Evolutionary conservation across 768 basidiomycete genomes (phyloP).

Genomic region (Royoungia palumana): DNA sequence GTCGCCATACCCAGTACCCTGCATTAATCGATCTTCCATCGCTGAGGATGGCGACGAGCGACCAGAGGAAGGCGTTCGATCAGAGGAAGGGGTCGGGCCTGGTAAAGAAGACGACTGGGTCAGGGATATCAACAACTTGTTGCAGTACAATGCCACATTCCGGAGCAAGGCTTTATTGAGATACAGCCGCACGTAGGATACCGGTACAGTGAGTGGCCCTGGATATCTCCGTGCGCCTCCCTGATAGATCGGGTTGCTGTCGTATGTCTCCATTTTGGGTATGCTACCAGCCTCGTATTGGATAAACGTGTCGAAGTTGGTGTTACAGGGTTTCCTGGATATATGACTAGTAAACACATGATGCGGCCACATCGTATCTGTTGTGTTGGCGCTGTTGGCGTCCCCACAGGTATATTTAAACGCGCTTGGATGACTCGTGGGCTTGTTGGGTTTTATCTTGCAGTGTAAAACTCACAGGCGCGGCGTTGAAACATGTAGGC

Average conservation of each 20-base stretch:
- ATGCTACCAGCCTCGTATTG: not conserved
- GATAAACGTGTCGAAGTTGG: not conserved
- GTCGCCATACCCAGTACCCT: constrained; percentile 88
- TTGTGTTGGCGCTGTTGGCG: constrained; percentile 3
- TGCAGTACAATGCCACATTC: constrained; percentile 95
- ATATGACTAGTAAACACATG: not conserved
- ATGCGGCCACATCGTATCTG: constrained; percentile 3
- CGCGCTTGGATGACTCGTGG: not conserved
- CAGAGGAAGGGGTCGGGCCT: constrained; percentile 65
- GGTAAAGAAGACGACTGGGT: constrained; percentile 94
- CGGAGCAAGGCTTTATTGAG: constrained; percentile 81
- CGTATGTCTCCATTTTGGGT: not conserved
- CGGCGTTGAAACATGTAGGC: no score
- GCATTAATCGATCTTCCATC: constrained; percentile 84
- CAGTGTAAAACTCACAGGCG: no score
- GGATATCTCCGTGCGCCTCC: not conserved
- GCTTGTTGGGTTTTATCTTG: no score
- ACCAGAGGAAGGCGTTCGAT: constrained; percentile 53
- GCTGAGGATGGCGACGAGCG: constrained; percentile 44
- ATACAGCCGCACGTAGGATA: constrained; percentile 51
- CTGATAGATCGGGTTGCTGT: constrained; percentile 1
- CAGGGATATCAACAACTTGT: constrained; percentile 90
- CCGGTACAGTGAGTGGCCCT: constrained; percentile 11
- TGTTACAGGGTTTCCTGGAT: not conserved
- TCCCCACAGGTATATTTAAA: not conserved